These are phyloP conservation scores for Xylariaceae sp. DNA, from an alignment of 2,329 filamentous ascomycete species.

Conservation along the genomic window DNA sequence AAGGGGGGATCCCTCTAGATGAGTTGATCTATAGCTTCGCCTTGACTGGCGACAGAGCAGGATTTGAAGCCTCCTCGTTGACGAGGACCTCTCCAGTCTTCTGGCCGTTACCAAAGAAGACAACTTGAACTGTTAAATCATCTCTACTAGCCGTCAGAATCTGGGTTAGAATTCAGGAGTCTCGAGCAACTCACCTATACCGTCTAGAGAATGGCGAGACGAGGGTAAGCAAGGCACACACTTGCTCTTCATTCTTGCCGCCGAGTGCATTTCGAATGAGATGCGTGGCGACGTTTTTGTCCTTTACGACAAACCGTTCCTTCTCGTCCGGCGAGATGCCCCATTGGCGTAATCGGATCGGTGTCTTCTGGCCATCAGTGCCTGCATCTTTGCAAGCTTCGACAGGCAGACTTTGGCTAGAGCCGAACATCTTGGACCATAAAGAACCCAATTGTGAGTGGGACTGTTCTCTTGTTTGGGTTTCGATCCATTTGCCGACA, in stretches of 20 bases:
- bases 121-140: conserved; percentile 95
- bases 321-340: conserved; percentile 74
- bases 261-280: conserved; percentile 93
- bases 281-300: conserved; percentile 95
- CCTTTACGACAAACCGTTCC: conserved; percentile 88
- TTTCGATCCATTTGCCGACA: conserved; percentile 95
- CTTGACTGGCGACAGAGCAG: conserved; percentile 39
- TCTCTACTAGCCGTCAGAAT: conserved; percentile 60
- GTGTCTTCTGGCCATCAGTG: conserved; percentile 75
- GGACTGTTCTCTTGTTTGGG: conserved; percentile 57
- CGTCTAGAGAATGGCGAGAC: conserved; percentile 88
- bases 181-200: conserved; percentile 69
- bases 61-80: conserved; percentile 84
- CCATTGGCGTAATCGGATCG: conserved; percentile 90
- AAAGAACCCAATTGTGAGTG: conserved; percentile 68
- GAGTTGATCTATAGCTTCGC: conserved; percentile 36
- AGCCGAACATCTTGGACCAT: conserved; percentile 69
- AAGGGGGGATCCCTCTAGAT: neutral
- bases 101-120: conserved; percentile 89
- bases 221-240: conserved; percentile 87
- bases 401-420: conserved; percentile 68
- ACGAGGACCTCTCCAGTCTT: conserved; percentile 77
- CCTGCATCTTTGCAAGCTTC: conserved; percentile 60
- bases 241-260: conserved; percentile 89
- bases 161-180: neutral